Base-by-base conservation (phyloP, 2,329 filamentous ascomycete species). In the Calonectria pseudoturangicola region DNA sequence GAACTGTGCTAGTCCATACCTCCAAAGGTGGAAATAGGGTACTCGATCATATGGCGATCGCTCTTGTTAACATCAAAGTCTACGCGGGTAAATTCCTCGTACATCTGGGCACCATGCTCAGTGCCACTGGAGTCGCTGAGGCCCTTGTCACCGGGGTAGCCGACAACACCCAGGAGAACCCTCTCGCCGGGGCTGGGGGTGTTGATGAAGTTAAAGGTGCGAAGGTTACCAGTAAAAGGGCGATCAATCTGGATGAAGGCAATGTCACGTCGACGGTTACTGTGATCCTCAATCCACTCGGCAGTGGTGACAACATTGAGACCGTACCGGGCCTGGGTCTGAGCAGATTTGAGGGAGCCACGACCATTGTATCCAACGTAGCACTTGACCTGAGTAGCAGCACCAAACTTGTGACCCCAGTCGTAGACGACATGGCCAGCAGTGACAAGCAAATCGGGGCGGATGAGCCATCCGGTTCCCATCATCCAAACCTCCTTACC, bases 301-400 rank as follows among this genome's bases (percentile, higher is more conserved):
- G 73, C 70, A 0, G 78, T 80, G 28, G 78, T 75, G 2, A 79
- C 63, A 7, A 81, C 72, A 12, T 70, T 73, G 45, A 41, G 68
- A 39, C 74, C 81, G 30, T 73, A 27, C 65, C 79, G 66, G 68
- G 66, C 25, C 65, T 76, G 74, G 30, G 66, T 67, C 21, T 51
- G 48, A 12, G 48, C 25, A 9, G 41, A 45, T 18, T 21, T 33
- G 58, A 69, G 45, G 3, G 72, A 66, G 13, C 10, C 41, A 2
- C 75, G 71, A 12, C 82, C 82, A n/a, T 75, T 68, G 64, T 84
- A 84, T n/a, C 83, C 82, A 13, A 84, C 82, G 60, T 81, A 84
- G 62, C 77, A 81, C 72, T 81, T 83, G 69, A 83, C 78, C 58
- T 82, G 73, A 1, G 69, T 73, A 8, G 78, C 74, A 8, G 74